Evolutionary conservation across 257 asterid species (phyloP).

Genomic region (Voacanga thouarsii): DNA sequence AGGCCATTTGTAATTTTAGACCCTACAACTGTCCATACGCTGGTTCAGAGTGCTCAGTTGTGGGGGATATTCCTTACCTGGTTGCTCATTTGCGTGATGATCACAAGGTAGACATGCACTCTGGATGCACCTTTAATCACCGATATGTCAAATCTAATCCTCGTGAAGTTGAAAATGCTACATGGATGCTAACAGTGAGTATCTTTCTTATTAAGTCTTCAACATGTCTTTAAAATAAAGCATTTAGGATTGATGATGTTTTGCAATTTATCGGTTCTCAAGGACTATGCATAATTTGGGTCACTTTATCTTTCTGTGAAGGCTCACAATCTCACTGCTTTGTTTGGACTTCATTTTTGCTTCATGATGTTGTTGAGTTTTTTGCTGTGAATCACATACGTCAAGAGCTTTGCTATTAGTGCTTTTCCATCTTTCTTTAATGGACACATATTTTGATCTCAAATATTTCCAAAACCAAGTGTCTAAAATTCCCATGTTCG

Average conservation of each 20-base stretch:
- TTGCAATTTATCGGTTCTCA: background rate
- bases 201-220: background rate
- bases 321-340: background rate
- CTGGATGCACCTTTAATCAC: constrained; percentile 90
- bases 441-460: background rate
- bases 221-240: background rate
- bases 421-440: background rate
- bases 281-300: background rate
- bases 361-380: background rate
- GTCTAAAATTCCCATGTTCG: background rate
- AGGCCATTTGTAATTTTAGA: constrained; percentile 72
- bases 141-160: constrained; percentile 92
- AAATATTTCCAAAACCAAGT: background rate
- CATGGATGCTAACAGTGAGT: constrained; percentile 96
- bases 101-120: constrained; percentile 93
- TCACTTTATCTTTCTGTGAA: background rate
- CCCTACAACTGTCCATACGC: constrained; percentile 88
- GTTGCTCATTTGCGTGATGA: constrained; percentile 80
- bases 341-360: background rate
- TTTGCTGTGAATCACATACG: background rate
- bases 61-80: constrained; percentile 71
- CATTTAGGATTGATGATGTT: background rate
- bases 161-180: constrained; percentile 90
- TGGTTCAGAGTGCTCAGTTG: constrained; percentile 79
- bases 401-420: background rate